Evolutionary conservation across 495 filamentous ascomycete genomes (phyloP).

Genomic region (Penicillium simplicissimum): DNA sequence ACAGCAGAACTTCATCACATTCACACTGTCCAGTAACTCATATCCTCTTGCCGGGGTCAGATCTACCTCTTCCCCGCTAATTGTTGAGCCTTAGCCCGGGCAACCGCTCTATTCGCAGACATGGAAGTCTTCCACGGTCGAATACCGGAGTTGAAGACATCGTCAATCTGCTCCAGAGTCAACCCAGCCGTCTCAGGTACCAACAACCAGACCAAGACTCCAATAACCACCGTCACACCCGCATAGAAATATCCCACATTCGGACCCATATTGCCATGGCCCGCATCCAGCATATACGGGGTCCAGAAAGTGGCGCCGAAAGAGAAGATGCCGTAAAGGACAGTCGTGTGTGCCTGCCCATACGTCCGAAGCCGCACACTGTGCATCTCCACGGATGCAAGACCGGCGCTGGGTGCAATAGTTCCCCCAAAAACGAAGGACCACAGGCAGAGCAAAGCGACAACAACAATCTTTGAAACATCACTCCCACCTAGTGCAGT

Average conservation of each 20-base stretch:
- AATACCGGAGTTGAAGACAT: constrained; percentile 24
- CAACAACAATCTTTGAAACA: constrained; percentile 22
- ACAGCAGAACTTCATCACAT: constrained; percentile 1
- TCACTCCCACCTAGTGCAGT: constrained; percentile 15
- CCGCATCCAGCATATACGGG: constrained; percentile 30
- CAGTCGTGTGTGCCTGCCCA: constrained; percentile 30
- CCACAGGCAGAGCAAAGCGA: constrained; percentile 31
- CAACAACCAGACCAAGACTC: constrained; percentile 21
- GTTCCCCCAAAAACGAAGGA: constrained; percentile 32
- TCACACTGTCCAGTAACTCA: not conserved
- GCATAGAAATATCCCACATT: constrained; percentile 37
- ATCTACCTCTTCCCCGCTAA: not conserved
- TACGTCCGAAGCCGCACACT: constrained; percentile 35
- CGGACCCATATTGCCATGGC: constrained; percentile 33
- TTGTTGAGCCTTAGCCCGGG: constrained; percentile 6
- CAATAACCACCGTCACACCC: constrained; percentile 25
- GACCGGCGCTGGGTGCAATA: constrained; percentile 23
- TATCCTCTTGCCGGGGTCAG: not conserved
- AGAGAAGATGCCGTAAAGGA: constrained; percentile 28
- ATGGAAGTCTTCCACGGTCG: constrained; percentile 30
- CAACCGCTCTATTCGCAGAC: constrained; percentile 18
- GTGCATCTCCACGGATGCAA: constrained; percentile 34
- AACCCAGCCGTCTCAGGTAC: constrained; percentile 34
- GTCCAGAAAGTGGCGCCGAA: constrained; percentile 35
- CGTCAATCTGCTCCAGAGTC: constrained; percentile 35